Conservation (phyloP, 2,329 filamentous ascomycete genomes). For the Lachnellula suecica region DNA sequence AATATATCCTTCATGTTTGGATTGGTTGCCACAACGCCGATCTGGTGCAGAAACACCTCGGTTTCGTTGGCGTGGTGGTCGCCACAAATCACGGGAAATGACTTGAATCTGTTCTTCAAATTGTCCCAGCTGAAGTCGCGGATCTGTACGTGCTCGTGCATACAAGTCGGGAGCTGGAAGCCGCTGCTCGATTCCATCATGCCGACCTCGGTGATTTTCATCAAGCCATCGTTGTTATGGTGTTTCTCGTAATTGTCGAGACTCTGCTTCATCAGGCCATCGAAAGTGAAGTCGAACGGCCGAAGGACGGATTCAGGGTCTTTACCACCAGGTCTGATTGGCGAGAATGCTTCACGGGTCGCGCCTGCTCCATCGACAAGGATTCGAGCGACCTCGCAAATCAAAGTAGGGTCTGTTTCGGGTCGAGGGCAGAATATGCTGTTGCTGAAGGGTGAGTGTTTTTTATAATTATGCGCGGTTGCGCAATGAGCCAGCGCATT, state of each 20-base stretch:
- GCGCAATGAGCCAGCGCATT: background rate
- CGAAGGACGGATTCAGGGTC: background rate
- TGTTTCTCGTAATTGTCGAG: background rate
- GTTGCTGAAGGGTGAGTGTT: background rate
- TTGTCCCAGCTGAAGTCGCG: background rate
- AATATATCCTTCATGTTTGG: background rate
- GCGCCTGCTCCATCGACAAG: background rate
- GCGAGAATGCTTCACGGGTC: background rate
- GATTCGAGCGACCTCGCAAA: background rate
- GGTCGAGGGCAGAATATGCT: background rate
- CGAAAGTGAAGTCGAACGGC: background rate
- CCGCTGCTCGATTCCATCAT: background rate
- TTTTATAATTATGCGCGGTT: background rate
- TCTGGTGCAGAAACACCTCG: conserved; percentile 2
- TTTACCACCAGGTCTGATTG: background rate
- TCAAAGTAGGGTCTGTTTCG: background rate
- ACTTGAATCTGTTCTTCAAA: conserved; percentile 1
- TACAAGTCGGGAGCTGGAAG: background rate
- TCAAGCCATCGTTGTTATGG: background rate
- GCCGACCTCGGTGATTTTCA: background rate
- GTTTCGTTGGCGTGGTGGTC: conserved; percentile 10
- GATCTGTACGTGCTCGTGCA: background rate
- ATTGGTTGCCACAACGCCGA: background rate
- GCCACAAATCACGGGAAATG: conserved; percentile 12
- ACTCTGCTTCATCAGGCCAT: background rate